Evolutionary conservation across 345 rosid species (phyloP).

Genomic region (Murraya koenigii): DNA sequence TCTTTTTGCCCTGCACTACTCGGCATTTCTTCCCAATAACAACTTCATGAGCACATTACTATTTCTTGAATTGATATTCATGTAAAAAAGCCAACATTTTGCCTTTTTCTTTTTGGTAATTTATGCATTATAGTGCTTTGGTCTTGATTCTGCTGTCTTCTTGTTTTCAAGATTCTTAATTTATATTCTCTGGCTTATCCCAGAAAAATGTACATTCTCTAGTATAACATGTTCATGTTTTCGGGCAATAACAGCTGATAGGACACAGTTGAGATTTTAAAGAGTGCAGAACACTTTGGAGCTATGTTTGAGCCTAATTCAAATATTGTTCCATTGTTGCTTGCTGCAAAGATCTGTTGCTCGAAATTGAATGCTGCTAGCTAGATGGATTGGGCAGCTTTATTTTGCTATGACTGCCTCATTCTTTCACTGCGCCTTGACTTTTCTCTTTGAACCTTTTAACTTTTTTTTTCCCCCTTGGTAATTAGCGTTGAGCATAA

Average conservation of each 20-base stretch:
- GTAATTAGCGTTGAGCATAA: background rate
- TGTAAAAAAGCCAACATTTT: background rate
- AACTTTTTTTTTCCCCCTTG: background rate
- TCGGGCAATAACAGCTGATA: slow-evolving; percentile 32
- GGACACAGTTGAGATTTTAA: slow-evolving; percentile 28
- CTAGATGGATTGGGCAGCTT: background rate
- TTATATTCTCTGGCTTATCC: background rate
- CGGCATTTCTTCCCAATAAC: background rate
- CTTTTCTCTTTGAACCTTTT: background rate
- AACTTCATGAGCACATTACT: background rate
- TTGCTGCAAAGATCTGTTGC: slow-evolving; percentile 34
- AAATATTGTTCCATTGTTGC: slow-evolving; percentile 28
- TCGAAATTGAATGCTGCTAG: background rate
- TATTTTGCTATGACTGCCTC: background rate
- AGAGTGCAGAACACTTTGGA: slow-evolving; percentile 22
- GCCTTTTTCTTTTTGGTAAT: background rate
- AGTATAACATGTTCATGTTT: background rate
- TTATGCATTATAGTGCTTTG: background rate
- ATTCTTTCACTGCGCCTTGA: background rate
- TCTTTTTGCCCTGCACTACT: background rate
- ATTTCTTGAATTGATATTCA: background rate
- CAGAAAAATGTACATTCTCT: background rate
- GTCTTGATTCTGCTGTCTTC: background rate
- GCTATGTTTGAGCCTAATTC: slow-evolving; percentile 29
- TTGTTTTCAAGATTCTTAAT: background rate